Evolutionary conservation across 2,329 filamentous ascomycete species (phyloP).

Genomic region (Fusarium penzigii): DNA sequence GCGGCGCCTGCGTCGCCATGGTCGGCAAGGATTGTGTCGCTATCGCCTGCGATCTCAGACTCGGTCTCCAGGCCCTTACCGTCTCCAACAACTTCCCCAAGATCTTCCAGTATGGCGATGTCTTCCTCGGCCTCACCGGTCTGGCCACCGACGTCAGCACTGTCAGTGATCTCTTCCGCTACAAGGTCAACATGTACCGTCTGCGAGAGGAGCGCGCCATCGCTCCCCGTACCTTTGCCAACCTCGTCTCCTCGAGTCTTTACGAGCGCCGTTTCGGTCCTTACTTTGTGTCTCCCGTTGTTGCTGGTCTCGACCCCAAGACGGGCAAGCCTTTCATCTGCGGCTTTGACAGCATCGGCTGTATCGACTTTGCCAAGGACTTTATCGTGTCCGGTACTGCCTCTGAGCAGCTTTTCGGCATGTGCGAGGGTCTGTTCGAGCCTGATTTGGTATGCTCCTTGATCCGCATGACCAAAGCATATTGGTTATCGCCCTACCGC

Average conservation of each 20-base stretch:
- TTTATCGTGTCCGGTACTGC: conserved; percentile 98
- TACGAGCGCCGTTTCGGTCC: conserved; percentile 97
- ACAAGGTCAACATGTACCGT: conserved; percentile 99
- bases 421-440: conserved; percentile 97
- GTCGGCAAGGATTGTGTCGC: conserved; percentile 99
- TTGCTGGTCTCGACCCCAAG: conserved; percentile 93
- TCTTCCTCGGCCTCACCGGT: conserved; percentile 93
- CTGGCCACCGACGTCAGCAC: conserved; percentile 95
- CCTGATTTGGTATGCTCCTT: conserved; percentile 78
- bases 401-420: conserved; percentile 96
- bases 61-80: conserved; percentile 93
- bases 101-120: conserved; percentile 95
- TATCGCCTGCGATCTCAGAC: conserved; percentile 97
- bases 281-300: conserved; percentile 92
- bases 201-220: conserved; percentile 97
- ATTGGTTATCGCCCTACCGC: background rate
- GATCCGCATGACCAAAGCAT: background rate
- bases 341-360: conserved; percentile 98
- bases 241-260: conserved; percentile 85
- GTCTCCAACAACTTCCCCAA: conserved; percentile 99
- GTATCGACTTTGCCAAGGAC: conserved; percentile 99
- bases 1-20: conserved; percentile 97
- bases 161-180: conserved; percentile 95
- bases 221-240: conserved; percentile 90
- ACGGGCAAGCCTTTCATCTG: conserved; percentile 96